A percentile compares a stretch with the other conserved stretches of the same genome.
These are phyloP conservation scores for Candida lessepsii DNA, from an alignment of 805 yeast genomes.

Conservation along the genomic window DNA sequence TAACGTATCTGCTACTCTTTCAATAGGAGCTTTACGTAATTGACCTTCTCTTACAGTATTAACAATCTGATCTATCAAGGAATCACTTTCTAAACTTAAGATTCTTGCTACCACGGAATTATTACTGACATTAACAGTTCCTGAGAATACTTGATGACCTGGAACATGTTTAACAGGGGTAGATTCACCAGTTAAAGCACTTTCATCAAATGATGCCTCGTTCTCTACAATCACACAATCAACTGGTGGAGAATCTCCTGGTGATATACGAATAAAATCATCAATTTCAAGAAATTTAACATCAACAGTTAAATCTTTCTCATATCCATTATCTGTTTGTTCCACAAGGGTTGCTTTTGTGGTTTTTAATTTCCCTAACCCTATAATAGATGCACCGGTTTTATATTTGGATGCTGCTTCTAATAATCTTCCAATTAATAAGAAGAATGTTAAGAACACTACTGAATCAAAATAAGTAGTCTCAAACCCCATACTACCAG, in stretches of 20 bases:
- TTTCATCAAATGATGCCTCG: slow-evolving; percentile 53
- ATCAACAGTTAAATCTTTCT: slow-evolving; percentile 26
- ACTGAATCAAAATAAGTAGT: slow-evolving; percentile 80
- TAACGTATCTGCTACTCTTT: slow-evolving; percentile 62
- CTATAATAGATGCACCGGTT: slow-evolving; percentile 63
- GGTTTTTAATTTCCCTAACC: slow-evolving; percentile 52
- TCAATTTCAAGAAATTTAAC: slow-evolving; percentile 50
- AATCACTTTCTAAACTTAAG: slow-evolving; percentile 58
- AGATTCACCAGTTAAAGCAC: slow-evolving; percentile 63
- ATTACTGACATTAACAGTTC: slow-evolving; percentile 65
- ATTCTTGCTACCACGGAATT: slow-evolving; percentile 53
- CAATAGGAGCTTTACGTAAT: slow-evolving; percentile 69
- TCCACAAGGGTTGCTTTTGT: slow-evolving; percentile 45
- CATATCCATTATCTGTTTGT: slow-evolving; percentile 14
- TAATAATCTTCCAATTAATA: slow-evolving; percentile 66
- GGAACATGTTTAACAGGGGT: slow-evolving; percentile 52
- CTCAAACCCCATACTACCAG: slow-evolving; percentile 41
- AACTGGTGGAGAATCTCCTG: slow-evolving; percentile 61
- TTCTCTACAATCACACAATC: slow-evolving; percentile 55
- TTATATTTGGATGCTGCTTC: slow-evolving; percentile 66
- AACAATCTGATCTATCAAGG: slow-evolving; percentile 69
- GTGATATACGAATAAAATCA: slow-evolving; percentile 46
- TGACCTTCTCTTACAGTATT: slow-evolving; percentile 73
- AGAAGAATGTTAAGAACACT: slow-evolving; percentile 69
- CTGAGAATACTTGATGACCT: slow-evolving; percentile 72